A percentile compares a stretch with the other conserved stretches of the same genome.
phyloP scores from a whole-genome alignment of 257 asterid genomes.

The Prunella vulgaris region DNA sequence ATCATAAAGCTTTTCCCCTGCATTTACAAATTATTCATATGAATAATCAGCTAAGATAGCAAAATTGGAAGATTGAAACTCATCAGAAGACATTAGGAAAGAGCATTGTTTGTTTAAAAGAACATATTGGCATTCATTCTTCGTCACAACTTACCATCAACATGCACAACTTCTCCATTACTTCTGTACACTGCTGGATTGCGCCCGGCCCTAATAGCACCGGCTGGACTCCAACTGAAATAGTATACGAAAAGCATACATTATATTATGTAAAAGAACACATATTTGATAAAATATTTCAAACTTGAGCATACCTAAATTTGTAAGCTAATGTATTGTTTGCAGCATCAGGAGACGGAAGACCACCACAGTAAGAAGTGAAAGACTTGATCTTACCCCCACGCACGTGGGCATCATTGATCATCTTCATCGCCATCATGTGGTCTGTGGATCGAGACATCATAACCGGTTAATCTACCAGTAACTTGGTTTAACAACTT shows the following conservation, averaged over 20 bases:
- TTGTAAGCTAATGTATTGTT: conserved; percentile 92
- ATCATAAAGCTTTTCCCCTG: conserved; percentile 82
- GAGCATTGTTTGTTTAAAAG: too few species aligned
- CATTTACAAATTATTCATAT: conserved; percentile 7
- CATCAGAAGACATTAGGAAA: neutral
- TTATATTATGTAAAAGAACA: neutral
- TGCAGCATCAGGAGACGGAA: conserved; percentile 95
- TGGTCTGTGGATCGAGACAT: conserved; percentile 52
- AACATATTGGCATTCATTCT: neutral
- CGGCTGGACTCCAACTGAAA: conserved; percentile 96
- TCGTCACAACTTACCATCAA: conserved; percentile 60
- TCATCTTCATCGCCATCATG: conserved; percentile 99
- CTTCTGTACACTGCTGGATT: conserved; percentile 74
- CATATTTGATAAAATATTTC: too few species aligned
- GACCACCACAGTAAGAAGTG: conserved; percentile 90
- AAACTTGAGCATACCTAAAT: conserved; percentile 59
- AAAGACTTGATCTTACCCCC: conserved; percentile 90
- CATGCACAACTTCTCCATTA: conserved; percentile 61
- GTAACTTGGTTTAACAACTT: too few species aligned
- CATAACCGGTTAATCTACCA: neutral
- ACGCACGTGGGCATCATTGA: conserved; percentile 64
- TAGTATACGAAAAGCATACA: neutral
- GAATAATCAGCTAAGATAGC: too few species aligned
- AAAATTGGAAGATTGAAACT: neutral
- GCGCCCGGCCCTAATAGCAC: conserved; percentile 83